Conservation (phyloP, 192 early-diverging fungal genomes). For the Umbelopsis isabellina region DNA sequence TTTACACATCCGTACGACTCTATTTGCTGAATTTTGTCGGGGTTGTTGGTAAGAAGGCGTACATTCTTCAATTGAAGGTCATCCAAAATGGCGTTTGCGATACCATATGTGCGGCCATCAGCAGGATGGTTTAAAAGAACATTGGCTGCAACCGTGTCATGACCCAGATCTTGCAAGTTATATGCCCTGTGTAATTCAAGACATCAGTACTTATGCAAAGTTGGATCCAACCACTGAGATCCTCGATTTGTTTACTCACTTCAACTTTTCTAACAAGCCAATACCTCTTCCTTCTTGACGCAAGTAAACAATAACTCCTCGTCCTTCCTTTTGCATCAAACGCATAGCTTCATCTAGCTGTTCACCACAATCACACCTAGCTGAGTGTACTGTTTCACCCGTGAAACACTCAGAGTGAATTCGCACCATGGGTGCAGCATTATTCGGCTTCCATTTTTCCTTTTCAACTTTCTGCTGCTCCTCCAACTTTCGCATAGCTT, state of each 20-base stretch:
- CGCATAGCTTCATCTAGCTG: constrained; percentile 93
- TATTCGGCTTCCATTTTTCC: constrained; percentile 18
- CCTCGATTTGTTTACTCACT: constrained; percentile 47
- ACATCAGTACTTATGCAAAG: neutral
- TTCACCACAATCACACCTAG: constrained; percentile 94
- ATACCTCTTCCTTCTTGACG: constrained; percentile 97
- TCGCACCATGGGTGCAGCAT: constrained; percentile 71
- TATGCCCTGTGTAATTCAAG: constrained; percentile 70
- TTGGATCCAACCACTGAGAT: neutral
- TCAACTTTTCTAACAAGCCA: constrained; percentile 90
- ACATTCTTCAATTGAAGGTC: constrained; percentile 75
- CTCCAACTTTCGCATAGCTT: constrained; percentile 33
- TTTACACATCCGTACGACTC: constrained; percentile 66
- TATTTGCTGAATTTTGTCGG: constrained; percentile 88
- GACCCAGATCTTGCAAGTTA: constrained; percentile 94
- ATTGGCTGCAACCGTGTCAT: constrained; percentile 94
- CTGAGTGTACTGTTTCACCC: constrained; percentile 89
- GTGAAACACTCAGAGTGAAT: constrained; percentile 99
- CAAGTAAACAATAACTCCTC: constrained; percentile 94
- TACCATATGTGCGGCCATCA: constrained; percentile 91
- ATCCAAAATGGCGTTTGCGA: constrained; percentile 85
- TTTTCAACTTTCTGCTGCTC: constrained; percentile 33
- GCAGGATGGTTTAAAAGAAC: constrained; percentile 86
- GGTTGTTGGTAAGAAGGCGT: constrained; percentile 93
- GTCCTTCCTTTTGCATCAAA: constrained; percentile 79